A percentile compares a stretch with the other conserved stretches of the same genome.
Evolutionary conservation across 371 early-diverging fungal genomes (phyloP).

Genomic region (Apophysomyces ossiformis): DNA sequence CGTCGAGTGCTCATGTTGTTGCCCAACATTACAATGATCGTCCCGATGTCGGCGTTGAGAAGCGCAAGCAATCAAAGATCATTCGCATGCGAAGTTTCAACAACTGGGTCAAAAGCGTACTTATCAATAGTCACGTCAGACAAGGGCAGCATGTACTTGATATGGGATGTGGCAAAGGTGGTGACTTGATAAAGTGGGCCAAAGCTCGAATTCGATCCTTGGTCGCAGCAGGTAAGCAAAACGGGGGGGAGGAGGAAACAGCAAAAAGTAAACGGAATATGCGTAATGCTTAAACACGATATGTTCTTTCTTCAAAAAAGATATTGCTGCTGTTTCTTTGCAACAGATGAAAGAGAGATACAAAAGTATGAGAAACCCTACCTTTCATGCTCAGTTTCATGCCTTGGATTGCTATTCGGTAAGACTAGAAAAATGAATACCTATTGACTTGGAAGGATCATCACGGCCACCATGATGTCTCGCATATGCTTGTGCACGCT

Average conservation of each 20-base stretch:
- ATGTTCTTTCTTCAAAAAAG: slow-evolving; percentile 42
- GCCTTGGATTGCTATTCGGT: slow-evolving; percentile 84
- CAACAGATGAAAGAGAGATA: slow-evolving; percentile 88
- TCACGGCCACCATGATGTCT: too few species aligned
- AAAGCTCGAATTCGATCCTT: slow-evolving; percentile 72
- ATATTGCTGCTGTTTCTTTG: slow-evolving; percentile 94
- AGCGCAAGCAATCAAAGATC: slow-evolving; percentile 83
- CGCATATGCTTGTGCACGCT: too few species aligned
- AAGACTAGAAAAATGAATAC: slow-evolving; percentile 16
- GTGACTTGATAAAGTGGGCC: slow-evolving; percentile 96
- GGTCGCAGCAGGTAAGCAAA: slow-evolving; percentile 69
- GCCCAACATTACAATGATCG: slow-evolving; percentile 95
- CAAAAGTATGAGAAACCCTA: slow-evolving; percentile 50
- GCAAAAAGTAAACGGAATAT: too few species aligned
- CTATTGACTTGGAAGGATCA: too few species aligned
- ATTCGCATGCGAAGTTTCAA: slow-evolving; percentile 90
- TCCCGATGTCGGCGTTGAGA: slow-evolving; percentile 76
- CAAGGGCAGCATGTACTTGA: slow-evolving; percentile 77
- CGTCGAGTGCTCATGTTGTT: slow-evolving; percentile 51
- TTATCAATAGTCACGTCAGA: slow-evolving; percentile 76
- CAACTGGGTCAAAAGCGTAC: slow-evolving; percentile 95
- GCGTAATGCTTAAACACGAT: too few species aligned
- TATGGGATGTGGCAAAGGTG: slow-evolving; percentile 99
- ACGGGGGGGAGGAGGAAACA: too few species aligned
- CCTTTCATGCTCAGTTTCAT: slow-evolving; percentile 76